phyloP scores from a whole-genome alignment of 2,329 filamentous ascomycete species.

The Trichoderma koningiopsis region DNA sequence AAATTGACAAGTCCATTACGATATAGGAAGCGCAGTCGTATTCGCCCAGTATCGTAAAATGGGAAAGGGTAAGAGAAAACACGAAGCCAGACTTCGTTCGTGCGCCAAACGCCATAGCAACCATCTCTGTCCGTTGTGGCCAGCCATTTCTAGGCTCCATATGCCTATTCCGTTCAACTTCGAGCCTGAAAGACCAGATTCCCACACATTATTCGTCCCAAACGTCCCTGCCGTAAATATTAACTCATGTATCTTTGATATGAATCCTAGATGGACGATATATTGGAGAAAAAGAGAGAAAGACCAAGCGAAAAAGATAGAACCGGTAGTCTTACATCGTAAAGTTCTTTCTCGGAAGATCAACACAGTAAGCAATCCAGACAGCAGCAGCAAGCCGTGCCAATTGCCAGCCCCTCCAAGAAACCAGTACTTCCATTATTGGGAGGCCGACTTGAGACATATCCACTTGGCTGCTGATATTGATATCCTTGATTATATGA shows the following conservation, averaged over 20 bases:
- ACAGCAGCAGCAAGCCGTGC: slow-evolving; percentile 61
- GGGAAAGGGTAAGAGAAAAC: not conserved
- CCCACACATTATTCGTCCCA: not conserved
- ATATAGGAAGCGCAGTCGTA: not conserved
- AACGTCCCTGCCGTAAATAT: not conserved
- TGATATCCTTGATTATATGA: slow-evolving; percentile 6
- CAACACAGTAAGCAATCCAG: slow-evolving; percentile 58
- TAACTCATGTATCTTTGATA: not conserved
- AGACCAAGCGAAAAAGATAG: not conserved
- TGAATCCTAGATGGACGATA: not conserved
- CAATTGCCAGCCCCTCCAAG: slow-evolving; percentile 52
- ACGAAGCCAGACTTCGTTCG: not conserved
- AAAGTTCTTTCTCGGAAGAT: not conserved
- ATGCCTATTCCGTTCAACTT: not conserved
- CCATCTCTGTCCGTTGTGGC: not conserved
- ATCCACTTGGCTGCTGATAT: slow-evolving; percentile 33
- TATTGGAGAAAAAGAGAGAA: not conserved
- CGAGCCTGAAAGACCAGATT: not conserved
- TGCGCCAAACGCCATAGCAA: not conserved
- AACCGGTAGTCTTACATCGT: not conserved
- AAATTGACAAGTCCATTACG: not conserved
- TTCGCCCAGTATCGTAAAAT: not conserved
- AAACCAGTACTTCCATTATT: slow-evolving; percentile 37
- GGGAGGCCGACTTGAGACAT: slow-evolving; percentile 34
- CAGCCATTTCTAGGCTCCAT: not conserved